Percentiles rank a stretch among this genome's conserved stretches.
phyloP scores from a whole-genome alignment of 2,329 filamentous ascomycete genomes.

The Aureobasidium pullulans region DNA sequence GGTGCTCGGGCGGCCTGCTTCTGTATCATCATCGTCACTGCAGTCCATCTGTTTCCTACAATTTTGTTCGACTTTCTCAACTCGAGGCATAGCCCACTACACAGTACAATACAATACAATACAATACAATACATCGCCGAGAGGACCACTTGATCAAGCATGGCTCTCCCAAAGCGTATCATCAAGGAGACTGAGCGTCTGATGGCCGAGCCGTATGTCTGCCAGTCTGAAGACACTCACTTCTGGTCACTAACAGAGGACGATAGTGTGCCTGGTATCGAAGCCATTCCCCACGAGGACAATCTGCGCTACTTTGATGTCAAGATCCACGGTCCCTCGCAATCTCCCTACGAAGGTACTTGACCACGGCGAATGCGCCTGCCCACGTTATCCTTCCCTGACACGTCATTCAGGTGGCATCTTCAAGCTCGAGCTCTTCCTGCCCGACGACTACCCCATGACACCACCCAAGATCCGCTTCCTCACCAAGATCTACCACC shows the following conservation, averaged over 20 bases:
- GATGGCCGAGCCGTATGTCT: slow-evolving; percentile 83
- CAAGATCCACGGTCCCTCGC: slow-evolving; percentile 82
- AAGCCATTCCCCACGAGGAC: slow-evolving; percentile 89
- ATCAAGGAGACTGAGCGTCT: slow-evolving; percentile 97
- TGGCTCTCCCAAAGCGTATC: slow-evolving; percentile 90
- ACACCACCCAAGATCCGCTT: slow-evolving; percentile 97
- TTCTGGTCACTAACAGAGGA: slow-evolving; percentile 1
- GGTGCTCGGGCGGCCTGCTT: background rate
- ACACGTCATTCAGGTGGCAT: slow-evolving; percentile 55
- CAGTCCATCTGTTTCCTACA: background rate
- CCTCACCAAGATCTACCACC: slow-evolving; percentile 98
- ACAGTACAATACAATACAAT: background rate
- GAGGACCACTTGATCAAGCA: slow-evolving; percentile 17
- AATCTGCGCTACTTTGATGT: slow-evolving; percentile 98
- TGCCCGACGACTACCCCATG: slow-evolving; percentile 99
- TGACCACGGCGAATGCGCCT: background rate
- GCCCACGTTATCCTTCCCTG: background rate
- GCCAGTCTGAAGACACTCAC: background rate
- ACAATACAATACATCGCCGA: background rate
- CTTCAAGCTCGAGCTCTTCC: slow-evolving; percentile 94
- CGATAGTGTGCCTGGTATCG: slow-evolving; percentile 84
- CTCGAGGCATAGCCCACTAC: background rate
- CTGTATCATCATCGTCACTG: slow-evolving; percentile 2
- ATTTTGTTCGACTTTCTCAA: background rate
- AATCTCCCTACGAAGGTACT: slow-evolving; percentile 90